These are phyloP conservation scores for Trypanosoma lewisi DNA, from an alignment of 208 protist genomes.

Conservation along the genomic window DNA sequence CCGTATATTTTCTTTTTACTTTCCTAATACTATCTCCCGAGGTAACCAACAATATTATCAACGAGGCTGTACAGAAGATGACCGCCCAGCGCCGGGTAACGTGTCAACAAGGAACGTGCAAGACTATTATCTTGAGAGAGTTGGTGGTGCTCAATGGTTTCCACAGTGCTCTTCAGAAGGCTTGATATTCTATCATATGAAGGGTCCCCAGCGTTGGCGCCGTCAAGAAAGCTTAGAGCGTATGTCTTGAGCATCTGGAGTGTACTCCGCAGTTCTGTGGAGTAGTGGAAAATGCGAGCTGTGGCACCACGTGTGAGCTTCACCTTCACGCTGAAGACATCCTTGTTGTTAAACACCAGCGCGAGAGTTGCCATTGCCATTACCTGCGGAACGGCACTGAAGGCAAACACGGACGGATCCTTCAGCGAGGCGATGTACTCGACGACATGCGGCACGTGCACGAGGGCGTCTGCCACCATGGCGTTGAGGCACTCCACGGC, in stretches of 20 bases:
- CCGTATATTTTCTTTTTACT: no score
- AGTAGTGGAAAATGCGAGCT: slow-evolving; percentile 55
- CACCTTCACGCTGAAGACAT: slow-evolving; percentile 91
- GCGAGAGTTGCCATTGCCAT: slow-evolving; percentile 95
- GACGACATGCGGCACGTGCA: slow-evolving; percentile 85
- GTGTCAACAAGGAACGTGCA: slow-evolving; percentile 40
- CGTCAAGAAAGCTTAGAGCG: slow-evolving; percentile 30
- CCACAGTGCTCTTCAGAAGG: slow-evolving; percentile 23
- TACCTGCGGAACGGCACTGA: slow-evolving; percentile 97
- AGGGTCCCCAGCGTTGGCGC: slow-evolving; percentile 25
- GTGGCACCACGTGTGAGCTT: slow-evolving; percentile 91
- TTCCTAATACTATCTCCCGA: slow-evolving; percentile 22
- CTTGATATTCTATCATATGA: slow-evolving; percentile 29
- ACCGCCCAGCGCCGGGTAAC: slow-evolving; percentile 59
- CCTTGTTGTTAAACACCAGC: slow-evolving; percentile 93
- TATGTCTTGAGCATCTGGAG: slow-evolving; percentile 42
- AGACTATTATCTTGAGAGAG: slow-evolving; percentile 22
- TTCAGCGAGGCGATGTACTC: slow-evolving; percentile 83
- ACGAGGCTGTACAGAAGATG: slow-evolving; percentile 39
- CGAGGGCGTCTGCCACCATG: slow-evolving; percentile 92
- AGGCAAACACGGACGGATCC: slow-evolving; percentile 90
- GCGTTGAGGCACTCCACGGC: slow-evolving; percentile 92
- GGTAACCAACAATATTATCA: slow-evolving; percentile 46
- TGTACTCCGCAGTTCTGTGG: slow-evolving; percentile 36
- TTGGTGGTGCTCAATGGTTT: slow-evolving; percentile 33